Evolutionary conservation across 768 basidiomycete genomes (phyloP), one percentile per base, ranked within the genome.

Genomic region (Lyophyllum semitale): DNA sequence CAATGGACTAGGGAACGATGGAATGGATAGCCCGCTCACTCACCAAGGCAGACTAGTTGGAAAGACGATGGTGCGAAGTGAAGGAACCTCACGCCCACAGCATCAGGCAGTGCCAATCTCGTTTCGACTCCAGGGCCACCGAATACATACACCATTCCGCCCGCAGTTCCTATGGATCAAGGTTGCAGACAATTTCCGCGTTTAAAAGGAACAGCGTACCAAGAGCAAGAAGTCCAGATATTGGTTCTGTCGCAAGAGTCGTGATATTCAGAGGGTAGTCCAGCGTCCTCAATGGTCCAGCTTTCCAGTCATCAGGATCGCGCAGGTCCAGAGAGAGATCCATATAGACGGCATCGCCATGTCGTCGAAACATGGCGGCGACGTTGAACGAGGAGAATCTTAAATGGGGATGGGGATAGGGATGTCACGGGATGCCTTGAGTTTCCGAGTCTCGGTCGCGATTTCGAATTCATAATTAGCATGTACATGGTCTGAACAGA

Each of bases 61-160:
- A 76, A 80, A 2, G 79, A 68, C 2, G 81, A 80, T 0, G 73
- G 62, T 2, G 85, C 81, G 60, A 91, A 89, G 27, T 81, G 79
- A 18, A 93, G 69, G 55, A 87, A 82, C 62, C 84, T 84, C 55
- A 87, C 77, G 30, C 71, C 68, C 18, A 71, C 63, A 11, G 73
- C 67, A 43, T 83, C 73, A 9, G 80, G 79, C 11, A 87, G 63
- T 15, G 63, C 65, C 29, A 88, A 64, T 50, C 68, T 78, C 41
- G 68, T 68, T 48, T 84, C 77, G 12, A 93, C 88, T 3, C 87
- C 83, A 2, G 86, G 80, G 5, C 81, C 77, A 1, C 93, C 94
- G 59, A 85, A 82, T 23, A 94, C 59, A 53, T 85, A 76, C 30
- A 95, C 77, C 1, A 66, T 53, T 0, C 93, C 92, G n/a, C 69